These are phyloP conservation scores for Scheffersomyces spartinae DNA, from an alignment of 805 yeast genomes.

Conservation along the genomic window DNA sequence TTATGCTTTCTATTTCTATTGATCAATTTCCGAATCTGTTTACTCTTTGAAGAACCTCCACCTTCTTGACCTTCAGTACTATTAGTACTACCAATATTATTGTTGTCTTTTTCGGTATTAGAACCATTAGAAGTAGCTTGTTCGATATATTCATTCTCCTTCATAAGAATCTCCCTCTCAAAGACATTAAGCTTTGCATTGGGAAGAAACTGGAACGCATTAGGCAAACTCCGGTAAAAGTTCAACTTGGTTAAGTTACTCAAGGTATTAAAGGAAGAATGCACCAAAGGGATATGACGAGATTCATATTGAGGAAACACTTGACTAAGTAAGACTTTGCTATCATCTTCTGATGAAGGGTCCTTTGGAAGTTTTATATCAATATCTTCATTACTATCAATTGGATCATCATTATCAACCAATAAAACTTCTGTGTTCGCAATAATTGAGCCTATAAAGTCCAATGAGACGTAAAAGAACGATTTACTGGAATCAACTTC, in stretches of 20 bases:
- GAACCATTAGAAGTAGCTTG: conserved; percentile 5
- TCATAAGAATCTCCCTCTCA: conserved; percentile 24
- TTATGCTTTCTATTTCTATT: conserved; percentile 20
- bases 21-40: conserved; percentile 13
- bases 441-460: conserved; percentile 10
- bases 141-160: conserved; percentile 18
- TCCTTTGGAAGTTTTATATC: conserved; percentile 1
- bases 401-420: conserved; percentile 3
- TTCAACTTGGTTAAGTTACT: conserved; percentile 22
- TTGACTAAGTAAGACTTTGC: conserved; percentile 22
- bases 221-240: conserved; percentile 19
- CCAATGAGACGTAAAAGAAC: conserved; percentile 17
- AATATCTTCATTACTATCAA: conserved; percentile 1
- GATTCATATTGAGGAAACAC: conserved; percentile 30
- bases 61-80: conserved; percentile 1
- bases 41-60: conserved; percentile 3
- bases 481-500: conserved; percentile 7
- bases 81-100: conserved; percentile 3
- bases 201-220: conserved; percentile 11
- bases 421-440: conserved; percentile 11
- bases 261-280: conserved; percentile 23
- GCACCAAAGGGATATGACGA: conserved; percentile 16
- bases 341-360: conserved; percentile 8
- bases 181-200: conserved; percentile 16
- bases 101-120: conserved; percentile 3